Evolutionary conservation across 768 basidiomycete genomes (phyloP), one percentile per base, ranked within the genome.

Genomic region (button mushroom (Agaricus bisporus)): DNA sequence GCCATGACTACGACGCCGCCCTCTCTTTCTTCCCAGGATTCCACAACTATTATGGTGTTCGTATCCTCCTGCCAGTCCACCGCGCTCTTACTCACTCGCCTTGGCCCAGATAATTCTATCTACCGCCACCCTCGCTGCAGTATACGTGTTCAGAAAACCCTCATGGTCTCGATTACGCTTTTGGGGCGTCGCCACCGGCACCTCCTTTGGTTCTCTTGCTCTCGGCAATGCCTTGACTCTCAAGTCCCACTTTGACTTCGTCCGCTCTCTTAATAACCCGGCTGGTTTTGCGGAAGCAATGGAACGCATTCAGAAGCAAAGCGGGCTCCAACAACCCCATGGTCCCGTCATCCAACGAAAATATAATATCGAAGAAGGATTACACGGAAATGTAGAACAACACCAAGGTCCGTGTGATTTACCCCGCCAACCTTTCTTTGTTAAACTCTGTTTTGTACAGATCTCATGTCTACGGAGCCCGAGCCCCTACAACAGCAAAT

Each of bases 1-100:
- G 59, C 17, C 75, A 73, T 50, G 85, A 88, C 70, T 86, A 78
- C 63, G 72, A 84, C 0, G 64, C 76, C 10, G 78, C 83, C 4
- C 62, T 72, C 53, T 62, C 62, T 25, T 87, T 86, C 69, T 65
- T 83, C 25, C 76, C 83, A 36, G 75, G 74, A 37, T 59, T 62
- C n/a, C 67, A 71, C 53, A 70, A 67, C 41, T 63, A 67, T 58
- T 73, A 73, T 59, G 66, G 63, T 37, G 74, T 77, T 52, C 53
- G 71, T 68, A 42, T 41, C 38, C 26, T 32, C 45, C 14, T 49
- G 12, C 22, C 36, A 18, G 14, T n/a, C 29, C 7, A 29, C 49
- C 12, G 17, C 35, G 8, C 22, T 12, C 32, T 14, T 20, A 12
- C 10, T 42, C 28, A 37, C 55, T 38, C 44, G 39, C 6, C 44